Evolutionary conservation across 495 filamentous ascomycete species (phyloP).

Genomic region (Aspergillus sparsus): DNA sequence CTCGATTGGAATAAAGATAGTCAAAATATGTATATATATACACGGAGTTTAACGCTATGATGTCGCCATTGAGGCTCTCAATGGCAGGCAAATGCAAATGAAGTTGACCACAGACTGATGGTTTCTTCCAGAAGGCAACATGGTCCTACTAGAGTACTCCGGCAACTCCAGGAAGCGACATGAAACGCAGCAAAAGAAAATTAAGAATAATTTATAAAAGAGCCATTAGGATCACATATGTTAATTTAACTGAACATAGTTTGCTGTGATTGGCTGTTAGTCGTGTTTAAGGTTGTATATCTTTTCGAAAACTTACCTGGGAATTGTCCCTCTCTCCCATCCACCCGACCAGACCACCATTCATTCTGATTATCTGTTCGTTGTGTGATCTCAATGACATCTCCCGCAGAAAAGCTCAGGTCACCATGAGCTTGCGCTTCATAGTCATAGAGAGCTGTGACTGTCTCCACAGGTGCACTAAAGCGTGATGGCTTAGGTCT

Average conservation of each 20-base stretch:
- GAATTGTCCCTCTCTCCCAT: constrained; percentile 85
- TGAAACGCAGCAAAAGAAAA: constrained; percentile 11
- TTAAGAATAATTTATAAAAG: constrained; percentile 16
- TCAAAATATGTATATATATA: constrained; percentile 14
- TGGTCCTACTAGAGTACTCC: constrained; percentile 7
- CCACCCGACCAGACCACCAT: constrained; percentile 87
- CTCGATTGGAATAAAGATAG: not conserved
- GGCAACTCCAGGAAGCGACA: constrained; percentile 18
- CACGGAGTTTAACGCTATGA: constrained; percentile 1
- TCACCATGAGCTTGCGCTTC: constrained; percentile 95
- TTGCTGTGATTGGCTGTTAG: constrained; percentile 33
- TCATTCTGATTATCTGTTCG: constrained; percentile 87
- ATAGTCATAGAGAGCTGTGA: constrained; percentile 89
- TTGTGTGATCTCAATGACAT: constrained; percentile 83
- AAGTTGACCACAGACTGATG: constrained; percentile 1
- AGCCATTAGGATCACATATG: not conserved
- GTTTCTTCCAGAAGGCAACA: constrained; percentile 1
- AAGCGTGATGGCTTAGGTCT: constrained; percentile 84
- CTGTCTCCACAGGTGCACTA: constrained; percentile 69
- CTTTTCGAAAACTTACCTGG: constrained; percentile 63
- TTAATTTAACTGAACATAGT: constrained; percentile 51
- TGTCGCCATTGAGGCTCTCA: constrained; percentile 7
- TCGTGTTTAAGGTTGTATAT: not conserved
- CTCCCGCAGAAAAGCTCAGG: constrained; percentile 85
- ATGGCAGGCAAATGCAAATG: constrained; percentile 5